These are phyloP conservation scores for Lunasporangiospora selenospora DNA, from an alignment of 192 early-diverging fungal species.

Conservation along the genomic window DNA sequence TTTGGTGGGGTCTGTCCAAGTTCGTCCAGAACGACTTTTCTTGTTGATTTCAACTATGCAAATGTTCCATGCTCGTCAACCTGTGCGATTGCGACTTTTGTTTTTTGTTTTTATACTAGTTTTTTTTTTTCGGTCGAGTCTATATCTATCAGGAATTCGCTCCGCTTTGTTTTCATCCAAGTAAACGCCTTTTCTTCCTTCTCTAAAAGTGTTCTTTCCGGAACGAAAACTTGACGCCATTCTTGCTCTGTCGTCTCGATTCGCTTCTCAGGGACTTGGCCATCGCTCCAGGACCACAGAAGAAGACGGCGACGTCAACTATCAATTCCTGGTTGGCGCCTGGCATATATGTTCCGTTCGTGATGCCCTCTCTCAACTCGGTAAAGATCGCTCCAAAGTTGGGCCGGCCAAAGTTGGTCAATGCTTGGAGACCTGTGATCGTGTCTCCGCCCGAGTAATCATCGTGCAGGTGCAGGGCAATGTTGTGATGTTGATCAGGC, in stretches of 20 bases:
- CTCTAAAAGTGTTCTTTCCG: slow-evolving; percentile 74
- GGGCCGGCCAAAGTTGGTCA: slow-evolving; percentile 82
- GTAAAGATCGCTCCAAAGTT: slow-evolving; percentile 75
- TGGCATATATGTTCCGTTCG: slow-evolving; percentile 47
- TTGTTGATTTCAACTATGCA: background rate
- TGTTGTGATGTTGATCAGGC: slow-evolving; percentile 67
- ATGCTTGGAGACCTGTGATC: slow-evolving; percentile 69
- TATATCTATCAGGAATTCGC: background rate
- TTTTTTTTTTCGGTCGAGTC: background rate
- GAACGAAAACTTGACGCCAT: slow-evolving; percentile 64
- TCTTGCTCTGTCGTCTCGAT: slow-evolving; percentile 50
- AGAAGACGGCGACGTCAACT: slow-evolving; percentile 81
- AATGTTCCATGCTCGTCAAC: background rate
- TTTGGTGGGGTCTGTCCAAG: too few relatives aligned
- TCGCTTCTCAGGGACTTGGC: slow-evolving; percentile 61
- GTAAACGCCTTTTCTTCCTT: background rate
- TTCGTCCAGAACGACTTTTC: too few relatives aligned
- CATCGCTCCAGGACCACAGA: slow-evolving; percentile 79
- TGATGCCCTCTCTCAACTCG: slow-evolving; percentile 51
- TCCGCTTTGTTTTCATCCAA: background rate
- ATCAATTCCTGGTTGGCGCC: slow-evolving; percentile 53
- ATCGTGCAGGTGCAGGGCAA: slow-evolving; percentile 60
- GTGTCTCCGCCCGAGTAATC: slow-evolving; percentile 67
- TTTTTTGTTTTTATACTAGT: background rate
- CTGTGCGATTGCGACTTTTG: background rate